These are phyloP conservation scores for Pleurotus tuoliensis DNA, from an alignment of 768 basidiomycete species.

Conservation along the genomic window DNA sequence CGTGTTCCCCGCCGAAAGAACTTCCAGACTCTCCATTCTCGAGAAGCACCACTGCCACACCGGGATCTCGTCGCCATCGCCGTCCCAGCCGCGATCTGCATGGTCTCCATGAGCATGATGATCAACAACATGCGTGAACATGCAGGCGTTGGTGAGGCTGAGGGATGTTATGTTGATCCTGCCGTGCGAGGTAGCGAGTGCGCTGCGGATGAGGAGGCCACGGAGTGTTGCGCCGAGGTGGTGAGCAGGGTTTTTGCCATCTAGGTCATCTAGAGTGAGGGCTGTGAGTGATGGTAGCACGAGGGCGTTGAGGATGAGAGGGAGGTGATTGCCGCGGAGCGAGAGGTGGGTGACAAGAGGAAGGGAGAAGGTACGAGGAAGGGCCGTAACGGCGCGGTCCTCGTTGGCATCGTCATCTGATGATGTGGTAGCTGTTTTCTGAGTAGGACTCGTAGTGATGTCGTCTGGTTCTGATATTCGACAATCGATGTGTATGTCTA, in stretches of 20 bases:
- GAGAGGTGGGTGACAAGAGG: slow-evolving; percentile 21
- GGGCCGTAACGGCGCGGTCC: background rate
- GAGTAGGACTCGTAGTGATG: background rate
- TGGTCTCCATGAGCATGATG: too few relatives aligned
- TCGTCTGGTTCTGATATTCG: slow-evolving; percentile 12
- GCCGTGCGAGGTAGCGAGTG: background rate
- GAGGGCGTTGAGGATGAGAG: slow-evolving; percentile 24
- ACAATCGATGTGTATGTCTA: slow-evolving; percentile 18
- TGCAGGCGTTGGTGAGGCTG: slow-evolving; percentile 4
- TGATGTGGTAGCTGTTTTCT: slow-evolving; percentile 1
- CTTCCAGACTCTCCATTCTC: background rate
- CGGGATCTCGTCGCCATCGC: slow-evolving; percentile 5
- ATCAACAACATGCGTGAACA: slow-evolving; percentile 5
- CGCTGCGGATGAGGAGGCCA: slow-evolving; percentile 2
- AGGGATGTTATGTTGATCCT: background rate
- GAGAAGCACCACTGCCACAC: slow-evolving; percentile 8
- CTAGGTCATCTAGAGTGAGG: slow-evolving; percentile 31
- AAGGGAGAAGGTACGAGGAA: slow-evolving; percentile 9
- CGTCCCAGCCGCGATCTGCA: background rate
- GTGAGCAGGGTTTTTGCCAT: slow-evolving; percentile 19
- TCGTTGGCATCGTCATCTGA: background rate
- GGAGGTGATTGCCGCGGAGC: slow-evolving; percentile 31
- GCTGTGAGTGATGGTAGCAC: slow-evolving; percentile 25
- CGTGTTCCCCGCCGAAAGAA: background rate
- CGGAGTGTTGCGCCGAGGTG: slow-evolving; percentile 4